A percentile compares a stretch with the other conserved stretches of the same genome.
Conservation (phyloP, 2,329 filamentous ascomycete genomes). For the Elsinoe ampelina region DNA sequence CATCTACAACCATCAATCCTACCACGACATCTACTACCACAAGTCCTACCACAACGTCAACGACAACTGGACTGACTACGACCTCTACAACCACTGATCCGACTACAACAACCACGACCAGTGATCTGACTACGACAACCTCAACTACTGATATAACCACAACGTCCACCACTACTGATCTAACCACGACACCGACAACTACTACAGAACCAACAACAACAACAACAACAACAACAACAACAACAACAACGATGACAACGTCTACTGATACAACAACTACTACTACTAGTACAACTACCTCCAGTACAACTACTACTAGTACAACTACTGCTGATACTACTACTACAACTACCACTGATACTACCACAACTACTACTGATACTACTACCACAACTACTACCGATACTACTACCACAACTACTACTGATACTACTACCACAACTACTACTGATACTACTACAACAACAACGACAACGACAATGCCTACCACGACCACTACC, state of each 20-base stretch:
- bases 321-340: not conserved
- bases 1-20: not conserved
- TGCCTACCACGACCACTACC: not conserved
- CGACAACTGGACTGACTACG: not conserved
- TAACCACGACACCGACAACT: not conserved
- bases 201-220: not conserved
- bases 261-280: no score
- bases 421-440: no score
- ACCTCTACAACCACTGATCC: not conserved
- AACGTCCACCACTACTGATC: not conserved
- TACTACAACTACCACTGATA: not conserved
- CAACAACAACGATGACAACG: not conserved
- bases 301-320: no score
- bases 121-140: not conserved
- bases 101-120: not conserved
- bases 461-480: conserved; percentile 1
- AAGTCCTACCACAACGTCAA: not conserved
- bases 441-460: not conserved
- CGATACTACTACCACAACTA: not conserved
- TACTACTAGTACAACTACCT: no score
- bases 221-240: not conserved
- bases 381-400: not conserved
- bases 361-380: not conserved
- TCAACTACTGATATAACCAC: not conserved
- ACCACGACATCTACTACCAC: not conserved